Percentiles rank a stretch among this genome's conserved stretches.
These are phyloP conservation scores for Excoecaria cochinchinensis DNA, from an alignment of 345 rosid species.

Conservation along the genomic window DNA sequence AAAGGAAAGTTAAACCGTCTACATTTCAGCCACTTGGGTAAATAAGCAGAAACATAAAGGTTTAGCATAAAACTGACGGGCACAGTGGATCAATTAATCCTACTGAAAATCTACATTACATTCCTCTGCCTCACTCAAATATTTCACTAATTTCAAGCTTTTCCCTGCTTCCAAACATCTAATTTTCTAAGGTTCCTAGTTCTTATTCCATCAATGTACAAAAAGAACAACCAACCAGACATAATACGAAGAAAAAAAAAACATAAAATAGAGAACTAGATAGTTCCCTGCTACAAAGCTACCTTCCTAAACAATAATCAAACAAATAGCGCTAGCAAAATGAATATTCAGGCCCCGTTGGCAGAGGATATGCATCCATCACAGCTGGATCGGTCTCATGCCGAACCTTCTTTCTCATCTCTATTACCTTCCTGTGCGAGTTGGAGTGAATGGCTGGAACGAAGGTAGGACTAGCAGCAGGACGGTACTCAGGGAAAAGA, in stretches of 20 bases:
- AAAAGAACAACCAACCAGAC: conserved; percentile 31
- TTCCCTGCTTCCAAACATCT: conserved; percentile 24
- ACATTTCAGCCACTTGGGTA: no score
- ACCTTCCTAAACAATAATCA: conserved; percentile 27
- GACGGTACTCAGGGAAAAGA: conserved; percentile 84
- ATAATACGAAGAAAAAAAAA: background rate
- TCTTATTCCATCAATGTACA: conserved; percentile 48
- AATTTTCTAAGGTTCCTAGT: conserved; percentile 28
- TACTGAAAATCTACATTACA: conserved; percentile 22
- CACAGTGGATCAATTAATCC: background rate
- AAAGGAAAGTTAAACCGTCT: no score
- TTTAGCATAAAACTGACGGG: background rate
- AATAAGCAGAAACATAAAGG: background rate
- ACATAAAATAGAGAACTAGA: conserved; percentile 21
- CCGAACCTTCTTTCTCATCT: conserved; percentile 61
- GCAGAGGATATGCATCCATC: conserved; percentile 6
- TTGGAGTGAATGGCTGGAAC: conserved; percentile 67
- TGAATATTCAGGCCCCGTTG: conserved; percentile 17
- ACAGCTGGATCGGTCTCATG: background rate
- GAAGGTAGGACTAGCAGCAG: conserved; percentile 85
- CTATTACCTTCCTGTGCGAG: conserved; percentile 72
- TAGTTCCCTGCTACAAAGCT: conserved; percentile 29
- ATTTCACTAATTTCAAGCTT: background rate
- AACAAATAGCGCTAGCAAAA: conserved; percentile 31
- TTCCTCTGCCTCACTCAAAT: conserved; percentile 11